Evolutionary conservation across 2,329 filamentous ascomycete genomes (phyloP), one percentile per base, ranked within the genome.

Genomic region (Trichocomaceae sp.): DNA sequence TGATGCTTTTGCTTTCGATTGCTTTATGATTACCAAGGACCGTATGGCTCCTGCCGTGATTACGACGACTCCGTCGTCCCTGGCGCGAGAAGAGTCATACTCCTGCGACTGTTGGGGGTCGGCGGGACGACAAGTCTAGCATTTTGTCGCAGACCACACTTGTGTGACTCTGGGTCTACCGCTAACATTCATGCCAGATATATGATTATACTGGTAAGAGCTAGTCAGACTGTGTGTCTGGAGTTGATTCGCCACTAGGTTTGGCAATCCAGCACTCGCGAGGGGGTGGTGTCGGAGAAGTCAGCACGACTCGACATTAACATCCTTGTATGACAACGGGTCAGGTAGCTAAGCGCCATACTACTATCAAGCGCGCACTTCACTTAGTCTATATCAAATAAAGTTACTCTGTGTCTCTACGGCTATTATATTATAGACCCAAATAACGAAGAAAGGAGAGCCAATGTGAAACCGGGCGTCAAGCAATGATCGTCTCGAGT

Each of bases 1-100:
- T 73, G 69, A 72, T 50, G 4, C 19, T 48, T 26, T 35, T 44
- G 26, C 41, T 29, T 31, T 20, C 17, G 10, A 41, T 26, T 45
- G 29, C 26, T 46, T n/a, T 31, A 50, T 17, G 23, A 42, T 45
- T 47, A 37, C 45, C 17, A 47, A 47, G 22, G 31, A 39, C 15
- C 20, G 46, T 10, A n/a, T 31, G 20, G 17, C 42, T 15, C 33
- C 15, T 52, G 49, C 19, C 44, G 49, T 12, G 8, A 17, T 20
- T 42, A 42, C 22, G 41, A 50, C 15, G 15, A 54, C 26, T 23
- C 20, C 20, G 22, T 26, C 20, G 17, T 26, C 37, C 26, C 31
- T 26, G 19, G 29, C 15, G 13, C 50, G 31, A 33, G 44, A 35
- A 22, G 39, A 52, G n/a, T 31, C 41, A 8, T 23, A 29, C 41